phyloP scores from a whole-genome alignment of 2,329 filamentous ascomycete species.

The Colletotrichum siamense region DNA sequence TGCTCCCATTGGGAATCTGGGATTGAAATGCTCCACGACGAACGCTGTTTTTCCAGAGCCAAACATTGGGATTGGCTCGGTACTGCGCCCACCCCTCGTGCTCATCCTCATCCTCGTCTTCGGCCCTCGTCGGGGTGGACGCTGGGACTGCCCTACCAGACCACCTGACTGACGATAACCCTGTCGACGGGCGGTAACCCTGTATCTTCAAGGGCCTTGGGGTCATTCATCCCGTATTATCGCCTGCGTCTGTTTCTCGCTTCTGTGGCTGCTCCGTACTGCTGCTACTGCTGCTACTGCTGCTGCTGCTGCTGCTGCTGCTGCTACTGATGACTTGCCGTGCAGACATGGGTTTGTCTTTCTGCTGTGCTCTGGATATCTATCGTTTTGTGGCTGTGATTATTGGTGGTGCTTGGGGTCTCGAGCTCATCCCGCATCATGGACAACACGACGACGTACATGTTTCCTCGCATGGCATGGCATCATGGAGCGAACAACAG shows the following conservation, averaged over 20 bases:
- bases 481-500: not conserved
- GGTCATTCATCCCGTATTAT: constrained; percentile 4
- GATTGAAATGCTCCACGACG: not conserved
- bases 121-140: not conserved
- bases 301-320: not conserved
- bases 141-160: not conserved
- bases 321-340: not conserved
- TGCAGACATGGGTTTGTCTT: not conserved
- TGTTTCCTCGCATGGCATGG: not conserved
- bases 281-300: not conserved
- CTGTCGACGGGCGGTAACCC: not conserved
- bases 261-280: not conserved
- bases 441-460: not conserved
- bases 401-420: not conserved
- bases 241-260: not conserved
- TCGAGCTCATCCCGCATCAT: not conserved
- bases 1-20: not conserved
- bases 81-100: not conserved
- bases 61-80: not conserved
- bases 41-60: not conserved
- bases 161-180: constrained; percentile 14
- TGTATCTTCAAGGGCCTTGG: not conserved
- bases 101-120: not conserved
- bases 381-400: not conserved
- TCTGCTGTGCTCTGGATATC: not conserved